phyloP scores from a whole-genome alignment of 1,139 yeast species.

The Suhomyces yuchorum region DNA sequence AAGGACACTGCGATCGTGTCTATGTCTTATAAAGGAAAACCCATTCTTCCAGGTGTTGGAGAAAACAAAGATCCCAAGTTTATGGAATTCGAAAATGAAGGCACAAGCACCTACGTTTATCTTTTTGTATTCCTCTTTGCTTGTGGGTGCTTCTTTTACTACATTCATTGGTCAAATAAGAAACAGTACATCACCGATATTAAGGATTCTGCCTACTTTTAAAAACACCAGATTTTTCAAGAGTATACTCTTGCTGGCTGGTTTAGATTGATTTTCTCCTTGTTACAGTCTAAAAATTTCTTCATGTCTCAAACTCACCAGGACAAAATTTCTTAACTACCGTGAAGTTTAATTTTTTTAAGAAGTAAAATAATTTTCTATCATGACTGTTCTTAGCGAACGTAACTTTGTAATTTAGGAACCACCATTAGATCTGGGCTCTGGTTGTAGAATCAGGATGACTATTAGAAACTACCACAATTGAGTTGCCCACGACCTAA shows the following conservation, averaged over 20 bases:
- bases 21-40: slow-evolving; percentile 7
- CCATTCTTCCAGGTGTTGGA: not conserved
- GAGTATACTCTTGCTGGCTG: not conserved
- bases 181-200: slow-evolving; percentile 32
- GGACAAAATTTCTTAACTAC: no score
- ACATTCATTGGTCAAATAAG: slow-evolving; percentile 23
- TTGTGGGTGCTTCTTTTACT: slow-evolving; percentile 16
- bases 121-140: slow-evolving; percentile 21
- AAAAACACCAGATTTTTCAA: no score
- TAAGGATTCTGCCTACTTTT: slow-evolving; percentile 29
- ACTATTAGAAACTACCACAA: no score
- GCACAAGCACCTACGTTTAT: slow-evolving; percentile 19
- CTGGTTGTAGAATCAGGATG: no score
- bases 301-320: no score
- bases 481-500: slow-evolving; percentile 1
- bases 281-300: no score
- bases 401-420: not conserved
- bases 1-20: slow-evolving; percentile 26
- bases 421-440: no score
- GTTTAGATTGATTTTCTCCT: no score
- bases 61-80: not conserved
- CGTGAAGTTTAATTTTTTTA: no score
- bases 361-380: no score
- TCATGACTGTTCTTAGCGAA: not conserved
- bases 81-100: slow-evolving; percentile 2